Base-by-base conservation (phyloP, 1,284 basidiomycete species). In the Irpex rosettiformis region DNA sequence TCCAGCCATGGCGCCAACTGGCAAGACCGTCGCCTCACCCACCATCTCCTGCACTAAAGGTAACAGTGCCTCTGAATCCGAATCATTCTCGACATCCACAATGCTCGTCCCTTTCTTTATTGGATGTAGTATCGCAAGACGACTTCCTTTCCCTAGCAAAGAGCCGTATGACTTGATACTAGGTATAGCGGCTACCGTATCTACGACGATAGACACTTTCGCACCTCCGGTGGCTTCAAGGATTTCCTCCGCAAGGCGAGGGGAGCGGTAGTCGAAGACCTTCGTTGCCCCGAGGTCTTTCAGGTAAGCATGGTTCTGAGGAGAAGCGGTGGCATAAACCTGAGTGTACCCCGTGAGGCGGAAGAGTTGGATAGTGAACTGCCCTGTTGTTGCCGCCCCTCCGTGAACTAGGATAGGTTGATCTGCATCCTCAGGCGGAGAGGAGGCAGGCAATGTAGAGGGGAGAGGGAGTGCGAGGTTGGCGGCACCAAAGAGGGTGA, bases 351-450 rank as follows among this genome's bases (percentile, higher is more conserved):
- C 81, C 1, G 80, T 76, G 28, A 77, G 67, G 49, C 73, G 74
- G 51, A 85, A 74, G n/a, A 85, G 72, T 66, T 85, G 84, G 49
- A 85, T 64, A 18, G 76, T 70, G 61, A 81, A 83, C 59, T 82
- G 78, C 3, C 83, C 84, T 0, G 79, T 66, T n/a, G 80, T 81
- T 3, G 83, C 73, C 8, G 84, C 82, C 16, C 79, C 80, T 55
- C 84, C 82, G 60, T 81, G 86, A 24, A 87, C 70, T 7, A 84
- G 72, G 56, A 84, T 79, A 1, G 80, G 74, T 1, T 64, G 65
- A 10, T 68, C 59, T 2, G 73, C 68, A 11, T 72, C 65, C 21
- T 72, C 66, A 11, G 79, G 76, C 1, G 71, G 56, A 1, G 64
- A 55, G 0, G 68, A 54, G 0, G 71, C 65, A 3, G 77, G 78